Evolutionary conservation across 148 eudicot species (phyloP), one percentile per base, ranked within the genome.

Genomic region (Spergularia bocconei): DNA sequence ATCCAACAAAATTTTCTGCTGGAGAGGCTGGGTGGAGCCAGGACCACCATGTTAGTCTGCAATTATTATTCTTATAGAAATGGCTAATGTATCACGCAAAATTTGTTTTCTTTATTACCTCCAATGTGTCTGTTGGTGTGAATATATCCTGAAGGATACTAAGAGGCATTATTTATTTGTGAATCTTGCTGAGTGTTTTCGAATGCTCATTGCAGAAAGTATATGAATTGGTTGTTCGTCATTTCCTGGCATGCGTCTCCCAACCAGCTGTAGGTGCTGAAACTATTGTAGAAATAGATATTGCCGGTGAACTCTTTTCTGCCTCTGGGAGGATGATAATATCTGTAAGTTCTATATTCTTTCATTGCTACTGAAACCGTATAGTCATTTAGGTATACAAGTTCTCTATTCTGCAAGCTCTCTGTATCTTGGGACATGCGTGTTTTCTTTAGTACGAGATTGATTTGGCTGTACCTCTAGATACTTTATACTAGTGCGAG

Each of bases 221-320:
- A 76, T 95, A 92, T 80, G 99, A 95, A 79, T 79, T 95, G 77
- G 99, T 95, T 77, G 98, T 92, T 85, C 99, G 98, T 56, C 99
- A 95, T 88, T 95, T 88, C 70, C 84, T 95, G 74, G 99, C 99
- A 51, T 95, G 98, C 78, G 98, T 95, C 78, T 95, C 99, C n/a
- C 91, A 92, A 82, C 99, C 99, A 75, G 98, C 99, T 69, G 79
- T 89, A 33, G 97, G 99, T 48, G 99, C 99, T 75, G 99, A 92
- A 85, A 95, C 99, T 80, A 86, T 76, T 58, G 98, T 95, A 61
- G 94, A 92, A 63, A 84, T 92, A 80, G 97, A 92, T 85, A 89
- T 95, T 78, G 94, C 94, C 29, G 89, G 99, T 55, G 99, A 95
- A 86, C 67, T 67, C 51, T 92, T 95, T 84, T 82, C 89, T 51